A percentile compares a stretch with the other conserved stretches of the same genome.
Conservation (phyloP, 31 red algal species). For the Porphyra umbilicalis region DNA sequence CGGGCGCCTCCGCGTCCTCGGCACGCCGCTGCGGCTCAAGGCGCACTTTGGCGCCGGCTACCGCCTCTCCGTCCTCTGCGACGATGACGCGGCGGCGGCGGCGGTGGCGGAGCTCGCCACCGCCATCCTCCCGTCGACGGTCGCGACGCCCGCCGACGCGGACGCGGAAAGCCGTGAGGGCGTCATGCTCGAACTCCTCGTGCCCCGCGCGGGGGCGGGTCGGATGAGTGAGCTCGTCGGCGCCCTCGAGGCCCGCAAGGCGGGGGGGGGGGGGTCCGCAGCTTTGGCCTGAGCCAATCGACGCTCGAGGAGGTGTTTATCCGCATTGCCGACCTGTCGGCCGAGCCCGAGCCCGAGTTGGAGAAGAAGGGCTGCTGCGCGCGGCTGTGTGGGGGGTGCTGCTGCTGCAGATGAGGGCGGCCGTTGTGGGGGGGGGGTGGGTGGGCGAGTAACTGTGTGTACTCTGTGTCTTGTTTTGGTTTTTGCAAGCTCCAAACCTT, state of each 20-base stretch:
- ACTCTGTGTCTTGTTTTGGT: too few relatives aligned
- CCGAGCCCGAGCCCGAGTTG: background rate
- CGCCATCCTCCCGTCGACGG: background rate
- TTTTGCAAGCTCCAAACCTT: too few relatives aligned
- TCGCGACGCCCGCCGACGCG: background rate
- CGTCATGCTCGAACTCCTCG: background rate
- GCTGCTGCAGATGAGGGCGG: background rate
- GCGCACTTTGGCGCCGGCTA: slow-evolving; percentile 91
- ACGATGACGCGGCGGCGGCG: slow-evolving; percentile 4
- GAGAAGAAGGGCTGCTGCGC: background rate
- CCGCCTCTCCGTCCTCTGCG: slow-evolving; percentile 34
- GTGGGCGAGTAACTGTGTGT: background rate
- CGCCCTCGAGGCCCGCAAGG: background rate
- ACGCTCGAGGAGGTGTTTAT: background rate
- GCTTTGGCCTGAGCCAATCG: background rate
- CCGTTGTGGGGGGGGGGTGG: background rate
- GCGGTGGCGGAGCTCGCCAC: background rate
- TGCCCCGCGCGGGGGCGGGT: background rate
- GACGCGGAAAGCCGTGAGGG: background rate
- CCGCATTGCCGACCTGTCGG: background rate
- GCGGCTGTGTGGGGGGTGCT: background rate
- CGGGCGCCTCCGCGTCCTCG: slow-evolving; percentile 76
- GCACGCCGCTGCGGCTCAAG: slow-evolving; percentile 84
- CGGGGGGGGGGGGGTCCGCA: background rate
- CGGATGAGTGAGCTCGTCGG: background rate